These are phyloP conservation scores for Coniferiporia weirii DNA, from an alignment of 1,284 basidiomycete genomes.

Conservation along the genomic window DNA sequence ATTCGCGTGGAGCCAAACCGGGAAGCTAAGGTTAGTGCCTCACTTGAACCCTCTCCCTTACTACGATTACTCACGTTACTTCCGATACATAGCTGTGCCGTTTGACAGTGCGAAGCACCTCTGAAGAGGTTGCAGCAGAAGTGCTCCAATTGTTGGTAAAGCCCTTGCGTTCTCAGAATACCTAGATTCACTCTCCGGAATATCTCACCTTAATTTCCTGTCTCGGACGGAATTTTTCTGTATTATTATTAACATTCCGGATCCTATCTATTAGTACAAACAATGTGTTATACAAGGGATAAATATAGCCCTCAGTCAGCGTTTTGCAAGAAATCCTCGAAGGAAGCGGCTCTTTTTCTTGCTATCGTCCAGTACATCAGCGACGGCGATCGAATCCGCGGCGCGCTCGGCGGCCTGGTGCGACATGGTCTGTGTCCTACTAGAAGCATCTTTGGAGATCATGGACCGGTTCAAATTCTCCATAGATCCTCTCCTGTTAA, in stretches of 20 bases:
- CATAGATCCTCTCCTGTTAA: conserved; percentile 9
- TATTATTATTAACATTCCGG: conserved; percentile 2
- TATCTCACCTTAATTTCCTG: background rate
- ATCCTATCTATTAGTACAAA: conserved; percentile 3
- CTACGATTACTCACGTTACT: conserved; percentile 3
- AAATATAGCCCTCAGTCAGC: background rate
- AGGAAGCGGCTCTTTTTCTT: conserved; percentile 10
- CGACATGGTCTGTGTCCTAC: background rate
- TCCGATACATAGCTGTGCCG: conserved; percentile 69
- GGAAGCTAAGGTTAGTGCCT: conserved; percentile 75
- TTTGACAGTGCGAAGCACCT: conserved; percentile 91
- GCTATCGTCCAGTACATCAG: conserved; percentile 1
- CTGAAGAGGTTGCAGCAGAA: conserved; percentile 84
- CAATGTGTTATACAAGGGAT: background rate
- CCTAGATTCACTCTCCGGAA: background rate
- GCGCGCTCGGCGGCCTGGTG: background rate
- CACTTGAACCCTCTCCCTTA: background rate
- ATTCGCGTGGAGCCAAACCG: conserved; percentile 91
- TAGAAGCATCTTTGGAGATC: background rate
- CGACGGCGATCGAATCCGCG: background rate
- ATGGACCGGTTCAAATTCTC: background rate
- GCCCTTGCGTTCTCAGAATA: conserved; percentile 31
- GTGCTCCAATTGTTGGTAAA: conserved; percentile 67
- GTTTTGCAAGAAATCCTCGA: conserved; percentile 6
- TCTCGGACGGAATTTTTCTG: background rate